phyloP scores from a whole-genome alignment of 2,329 filamentous ascomycete species.

The Coniochaeta hoffmannii region DNA sequence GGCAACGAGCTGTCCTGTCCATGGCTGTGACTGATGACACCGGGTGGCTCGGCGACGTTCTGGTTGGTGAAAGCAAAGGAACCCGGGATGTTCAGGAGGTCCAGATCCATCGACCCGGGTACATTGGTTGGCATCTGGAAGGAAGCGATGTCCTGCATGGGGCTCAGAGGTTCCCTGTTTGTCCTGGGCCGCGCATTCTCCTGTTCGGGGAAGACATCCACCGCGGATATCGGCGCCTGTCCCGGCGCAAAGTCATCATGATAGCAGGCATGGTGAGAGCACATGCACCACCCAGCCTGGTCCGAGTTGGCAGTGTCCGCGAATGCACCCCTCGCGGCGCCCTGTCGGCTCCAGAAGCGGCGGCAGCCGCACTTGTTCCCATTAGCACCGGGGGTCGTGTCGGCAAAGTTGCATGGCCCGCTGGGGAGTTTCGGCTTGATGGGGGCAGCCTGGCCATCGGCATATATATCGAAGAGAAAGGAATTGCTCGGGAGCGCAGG shows the following conservation, averaged over 20 bases:
- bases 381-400: constrained; percentile 42
- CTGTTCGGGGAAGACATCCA: constrained; percentile 25
- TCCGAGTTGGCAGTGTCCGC: constrained; percentile 25
- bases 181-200: constrained; percentile 45
- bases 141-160: constrained; percentile 36
- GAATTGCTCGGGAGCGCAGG: constrained; percentile 32
- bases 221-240: constrained; percentile 13
- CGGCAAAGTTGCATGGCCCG: constrained; percentile 51
- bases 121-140: constrained; percentile 29
- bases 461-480: constrained; percentile 47
- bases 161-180: constrained; percentile 44
- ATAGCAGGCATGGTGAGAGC: constrained; percentile 54
- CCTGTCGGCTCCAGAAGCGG: constrained; percentile 48
- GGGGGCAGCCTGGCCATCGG: constrained; percentile 30
- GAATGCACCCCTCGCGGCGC: constrained; percentile 17
- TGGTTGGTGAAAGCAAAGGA: constrained; percentile 2
- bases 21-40: constrained; percentile 14
- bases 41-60: constrained; percentile 3
- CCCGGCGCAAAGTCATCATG: constrained; percentile 40
- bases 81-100: constrained; percentile 17
- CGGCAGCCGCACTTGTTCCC: constrained; percentile 51
- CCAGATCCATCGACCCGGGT: constrained; percentile 33
- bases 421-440: constrained; percentile 29
- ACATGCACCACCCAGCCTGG: constrained; percentile 51
- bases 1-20: constrained; percentile 38